These are phyloP conservation scores for Sclerotinia trifoliorum DNA, from an alignment of 2,329 filamentous ascomycete species.

Conservation along the genomic window DNA sequence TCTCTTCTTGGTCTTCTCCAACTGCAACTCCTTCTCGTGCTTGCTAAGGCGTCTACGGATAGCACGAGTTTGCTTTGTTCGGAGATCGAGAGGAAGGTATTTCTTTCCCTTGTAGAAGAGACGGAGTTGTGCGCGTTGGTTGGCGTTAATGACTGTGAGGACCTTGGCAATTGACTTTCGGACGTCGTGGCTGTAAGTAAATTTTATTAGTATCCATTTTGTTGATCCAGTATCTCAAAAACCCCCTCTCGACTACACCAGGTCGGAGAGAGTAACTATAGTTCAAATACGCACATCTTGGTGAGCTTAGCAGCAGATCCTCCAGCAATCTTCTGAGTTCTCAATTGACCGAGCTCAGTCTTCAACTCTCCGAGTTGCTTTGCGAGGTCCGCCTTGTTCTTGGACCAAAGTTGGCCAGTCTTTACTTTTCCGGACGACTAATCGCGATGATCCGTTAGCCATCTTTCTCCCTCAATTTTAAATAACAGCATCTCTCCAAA, in stretches of 20 bases:
- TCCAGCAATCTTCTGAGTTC: constrained; percentile 95
- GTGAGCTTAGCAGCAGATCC: constrained; percentile 94
- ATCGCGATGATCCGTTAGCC: constrained; percentile 42
- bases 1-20: constrained; percentile 97
- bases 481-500: neutral
- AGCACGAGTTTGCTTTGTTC: constrained; percentile 96
- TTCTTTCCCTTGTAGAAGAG: constrained; percentile 99
- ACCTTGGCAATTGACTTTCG: constrained; percentile 99
- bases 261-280: neutral
- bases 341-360: constrained; percentile 91
- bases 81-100: constrained; percentile 97
- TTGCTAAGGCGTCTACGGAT: constrained; percentile 93
- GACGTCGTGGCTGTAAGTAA: constrained; percentile 77
- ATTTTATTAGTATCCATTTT: constrained; percentile 1
- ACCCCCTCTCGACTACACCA: neutral
- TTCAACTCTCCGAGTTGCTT: constrained; percentile 95
- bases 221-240: neutral
- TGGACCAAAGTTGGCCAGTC: constrained; percentile 94
- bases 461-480: constrained; percentile 19
- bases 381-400: constrained; percentile 97
- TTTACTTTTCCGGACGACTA: constrained; percentile 74
- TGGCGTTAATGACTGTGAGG: constrained; percentile 99
- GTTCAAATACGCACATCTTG: constrained; percentile 73
- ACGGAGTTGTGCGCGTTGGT: constrained; percentile 96
- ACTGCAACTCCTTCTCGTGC: constrained; percentile 79